phyloP scores from a whole-genome alignment of 805 yeast species.

The Dipodascopsis uninucleata region DNA sequence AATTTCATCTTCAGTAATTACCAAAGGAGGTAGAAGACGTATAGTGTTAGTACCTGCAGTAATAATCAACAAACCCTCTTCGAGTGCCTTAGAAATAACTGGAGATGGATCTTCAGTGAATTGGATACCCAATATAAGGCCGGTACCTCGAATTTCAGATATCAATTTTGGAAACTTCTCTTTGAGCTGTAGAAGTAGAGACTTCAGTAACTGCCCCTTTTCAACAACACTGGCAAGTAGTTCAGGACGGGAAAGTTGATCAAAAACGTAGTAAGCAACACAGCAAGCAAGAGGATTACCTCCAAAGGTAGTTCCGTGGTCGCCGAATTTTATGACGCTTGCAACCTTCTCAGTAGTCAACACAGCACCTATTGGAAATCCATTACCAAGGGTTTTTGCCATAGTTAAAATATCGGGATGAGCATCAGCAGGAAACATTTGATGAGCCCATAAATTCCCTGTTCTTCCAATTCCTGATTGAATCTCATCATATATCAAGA shows the following conservation, averaged over 20 bases:
- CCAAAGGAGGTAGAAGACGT: slow-evolving; percentile 89
- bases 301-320: slow-evolving; percentile 97
- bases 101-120: slow-evolving; percentile 58
- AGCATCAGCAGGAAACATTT: slow-evolving; percentile 65
- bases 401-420: slow-evolving; percentile 92
- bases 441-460: slow-evolving; percentile 92
- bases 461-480: slow-evolving; percentile 96
- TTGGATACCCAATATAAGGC: slow-evolving; percentile 81
- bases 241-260: slow-evolving; percentile 55
- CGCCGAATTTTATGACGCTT: slow-evolving; percentile 72
- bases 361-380: slow-evolving; percentile 94
- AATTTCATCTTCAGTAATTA: slow-evolving; percentile 66
- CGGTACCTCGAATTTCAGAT: slow-evolving; percentile 77
- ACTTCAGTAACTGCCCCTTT: slow-evolving; percentile 56
- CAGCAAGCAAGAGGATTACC: slow-evolving; percentile 92
- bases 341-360: slow-evolving; percentile 80
- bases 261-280: slow-evolving; percentile 73
- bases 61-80: slow-evolving; percentile 75
- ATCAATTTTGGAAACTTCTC: slow-evolving; percentile 59
- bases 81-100: slow-evolving; percentile 67
- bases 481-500: slow-evolving; percentile 89
- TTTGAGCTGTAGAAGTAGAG: slow-evolving; percentile 40
- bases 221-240: slow-evolving; percentile 59
- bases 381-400: slow-evolving; percentile 97
- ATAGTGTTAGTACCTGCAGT: slow-evolving; percentile 91